Percentiles rank a stretch among this genome's conserved stretches.
Evolutionary conservation across 139 green algal species (phyloP).

Genomic region (Nannochloris sp.): DNA sequence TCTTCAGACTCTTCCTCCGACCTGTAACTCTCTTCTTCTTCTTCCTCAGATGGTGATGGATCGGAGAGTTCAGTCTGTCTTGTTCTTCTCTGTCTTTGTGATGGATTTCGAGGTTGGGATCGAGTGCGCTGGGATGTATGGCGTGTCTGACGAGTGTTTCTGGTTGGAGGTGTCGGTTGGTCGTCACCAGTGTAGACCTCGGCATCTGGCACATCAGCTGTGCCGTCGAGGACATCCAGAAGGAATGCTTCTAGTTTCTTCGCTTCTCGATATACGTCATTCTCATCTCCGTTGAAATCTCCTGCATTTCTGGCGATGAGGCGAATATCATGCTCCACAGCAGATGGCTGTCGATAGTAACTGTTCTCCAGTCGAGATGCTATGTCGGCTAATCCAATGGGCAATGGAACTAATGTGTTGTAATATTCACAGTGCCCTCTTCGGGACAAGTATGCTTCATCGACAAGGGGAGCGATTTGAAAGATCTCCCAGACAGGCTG

Average conservation of each 20-base stretch:
- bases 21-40: too few species aligned
- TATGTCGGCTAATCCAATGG: slow-evolving; percentile 33
- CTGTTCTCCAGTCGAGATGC: slow-evolving; percentile 18
- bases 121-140: background rate
- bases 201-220: background rate
- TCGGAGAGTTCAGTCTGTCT: too few species aligned
- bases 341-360: slow-evolving; percentile 38
- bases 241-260: slow-evolving; percentile 13
- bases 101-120: too few species aligned
- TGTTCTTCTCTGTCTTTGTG: too few species aligned
- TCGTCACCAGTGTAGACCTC: background rate
- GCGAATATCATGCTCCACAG: slow-evolving; percentile 27
- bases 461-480: slow-evolving; percentile 3
- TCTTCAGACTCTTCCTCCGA: too few species aligned
- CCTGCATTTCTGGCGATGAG: slow-evolving; percentile 37
- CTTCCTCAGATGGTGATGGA: too few species aligned
- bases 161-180: background rate
- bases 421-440: slow-evolving; percentile 9
- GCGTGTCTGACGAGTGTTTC: background rate
- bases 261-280: slow-evolving; percentile 15
- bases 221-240: slow-evolving; percentile 2
- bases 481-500: slow-evolving; percentile 16
- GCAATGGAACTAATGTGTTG: slow-evolving; percentile 34
- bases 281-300: slow-evolving; percentile 35
- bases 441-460: slow-evolving; percentile 11